Base-by-base conservation (phyloP, 768 basidiomycete genomes). In the Tulasnella sp. region DNA sequence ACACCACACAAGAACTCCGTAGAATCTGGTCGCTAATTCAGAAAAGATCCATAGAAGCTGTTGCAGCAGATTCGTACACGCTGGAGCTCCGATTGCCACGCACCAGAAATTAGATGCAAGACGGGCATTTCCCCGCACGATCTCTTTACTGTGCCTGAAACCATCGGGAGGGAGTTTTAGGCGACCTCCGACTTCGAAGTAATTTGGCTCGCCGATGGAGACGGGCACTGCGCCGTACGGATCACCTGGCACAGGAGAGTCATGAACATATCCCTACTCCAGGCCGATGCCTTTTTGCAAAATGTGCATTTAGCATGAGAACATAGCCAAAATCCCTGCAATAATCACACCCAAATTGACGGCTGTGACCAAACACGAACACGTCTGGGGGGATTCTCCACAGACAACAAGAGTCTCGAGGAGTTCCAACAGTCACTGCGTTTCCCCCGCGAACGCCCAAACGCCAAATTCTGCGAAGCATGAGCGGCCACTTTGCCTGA, bases 181-280 rank as follows among this genome's bases (percentile, higher is more conserved):
- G 10, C 16, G 26, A 67, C 61, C 32, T 35, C 61, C 61, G 61
- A 67, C 4, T 0, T 7, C 10, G 35, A 16, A 67, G 29, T 32
- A 67, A 67, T 67, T 29, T 67, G 61, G 61, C 61, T 67, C 29
- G 61, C 29, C 61, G 61, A 67, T 32, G 61, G 61, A 67, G 6
- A 67, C 61, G 61, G 61, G 26, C 61, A 67, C 61, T 67, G 61
- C 61, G 61, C 61, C 61, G 29, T 57, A 29, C 15, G 61, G 29
- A 35, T 67, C 29, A 67, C 61, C 61, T 67, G 32, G 61, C 61
- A 35, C 61, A 35, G 15, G 61, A 67, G 61, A 67, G 61, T 67
- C 61, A 67, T 67, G 32, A 32, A 32, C 10, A 35, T 26, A 29
- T 29, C 35, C 61, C 61, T 67, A 29, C 61, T 26, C 26, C 61